phyloP scores from a whole-genome alignment of 2,329 filamentous ascomycete genomes.

The Paraphoma chrysanthemicola region DNA sequence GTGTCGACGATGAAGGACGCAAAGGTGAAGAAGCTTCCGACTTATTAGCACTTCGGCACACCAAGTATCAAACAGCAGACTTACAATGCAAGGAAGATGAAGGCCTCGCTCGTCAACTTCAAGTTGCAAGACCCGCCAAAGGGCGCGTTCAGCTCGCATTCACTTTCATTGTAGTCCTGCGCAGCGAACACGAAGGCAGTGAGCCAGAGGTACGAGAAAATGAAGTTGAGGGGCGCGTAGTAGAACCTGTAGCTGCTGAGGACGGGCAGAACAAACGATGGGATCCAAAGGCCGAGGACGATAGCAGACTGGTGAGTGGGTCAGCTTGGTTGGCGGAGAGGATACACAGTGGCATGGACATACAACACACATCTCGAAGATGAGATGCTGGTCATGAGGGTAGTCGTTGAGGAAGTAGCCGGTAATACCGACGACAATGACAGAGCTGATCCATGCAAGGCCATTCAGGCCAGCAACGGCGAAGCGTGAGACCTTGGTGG shows the following conservation, averaged over 20 bases:
- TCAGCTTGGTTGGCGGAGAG: constrained; percentile 14
- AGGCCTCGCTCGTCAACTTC: constrained; percentile 53
- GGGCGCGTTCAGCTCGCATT: constrained; percentile 44
- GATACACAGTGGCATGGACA: not conserved
- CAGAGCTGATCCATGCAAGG: constrained; percentile 49
- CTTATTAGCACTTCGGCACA: constrained; percentile 25
- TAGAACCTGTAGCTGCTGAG: constrained; percentile 45
- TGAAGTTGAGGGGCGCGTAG: constrained; percentile 50
- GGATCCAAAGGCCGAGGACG: constrained; percentile 47
- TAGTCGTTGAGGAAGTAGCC: constrained; percentile 49
- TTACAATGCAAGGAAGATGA: constrained; percentile 56
- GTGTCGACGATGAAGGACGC: constrained; percentile 47
- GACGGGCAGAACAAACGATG: constrained; percentile 47
- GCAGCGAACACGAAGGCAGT: constrained; percentile 57
- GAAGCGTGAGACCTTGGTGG: constrained; percentile 3
- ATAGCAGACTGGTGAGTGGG: constrained; percentile 48
- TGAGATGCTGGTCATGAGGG: constrained; percentile 42
- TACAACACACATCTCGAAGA: constrained; percentile 52
- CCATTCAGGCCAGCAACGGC: constrained; percentile 17
- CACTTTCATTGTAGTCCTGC: constrained; percentile 50
- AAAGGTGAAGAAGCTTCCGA: constrained; percentile 50
- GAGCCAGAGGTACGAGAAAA: constrained; percentile 59
- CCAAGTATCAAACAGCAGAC: constrained; percentile 30
- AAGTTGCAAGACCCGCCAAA: constrained; percentile 40
- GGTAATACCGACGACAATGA: constrained; percentile 52